Base-by-base conservation (phyloP, 2,329 filamentous ascomycete species). In the Orbilia quercus region DNA sequence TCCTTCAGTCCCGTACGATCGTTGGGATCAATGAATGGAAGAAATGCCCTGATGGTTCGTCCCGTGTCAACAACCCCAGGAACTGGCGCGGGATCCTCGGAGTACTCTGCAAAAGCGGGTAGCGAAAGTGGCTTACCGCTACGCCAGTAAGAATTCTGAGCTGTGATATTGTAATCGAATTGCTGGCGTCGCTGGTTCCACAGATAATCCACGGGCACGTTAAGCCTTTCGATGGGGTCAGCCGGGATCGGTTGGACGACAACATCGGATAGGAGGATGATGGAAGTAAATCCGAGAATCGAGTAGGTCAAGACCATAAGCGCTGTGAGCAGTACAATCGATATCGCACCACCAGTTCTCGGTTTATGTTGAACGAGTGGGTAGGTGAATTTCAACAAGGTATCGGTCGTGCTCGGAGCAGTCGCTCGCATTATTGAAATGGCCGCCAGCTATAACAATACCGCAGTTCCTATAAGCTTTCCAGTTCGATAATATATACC, bases 101-200 rank as follows among this genome's bases (percentile, higher is more conserved):
- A 67, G 18, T 67, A 59, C 11, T 67, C 63, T 0, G 63, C 63
- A 51, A 67, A 67, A 2, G 63, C n/a, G 23, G 54, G 53, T 14
- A 58, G 59, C 2, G 6, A 25, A 1, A 2, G 16, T 1, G 53
- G 53, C 12, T 23, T n/a, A 20, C 14, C 42, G 28, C n/a, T 48
- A n/a, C 22, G 28, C 60, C 48, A 65, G 20, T 55, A 57, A 14
- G 31, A 20, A 54, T 11, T 16, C 12, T 4, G 23, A 4, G 18
- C n/a, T n/a, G n/a, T n/a, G n/a, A n/a, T n/a, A n/a, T n/a, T n/a
- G n/a, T n/a, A n/a, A n/a, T n/a, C n/a, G n/a, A n/a, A n/a, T n/a
- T n/a, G n/a, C n/a, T n/a, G n/a, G n/a, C n/a, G n/a, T 22, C 4
- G 4, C 7, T 7, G 22, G 2, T 42, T 25, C 57, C 44, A 62